Conservation (phyloP, 108 stramenopile species). For the Skeletonema marinoi region DNA sequence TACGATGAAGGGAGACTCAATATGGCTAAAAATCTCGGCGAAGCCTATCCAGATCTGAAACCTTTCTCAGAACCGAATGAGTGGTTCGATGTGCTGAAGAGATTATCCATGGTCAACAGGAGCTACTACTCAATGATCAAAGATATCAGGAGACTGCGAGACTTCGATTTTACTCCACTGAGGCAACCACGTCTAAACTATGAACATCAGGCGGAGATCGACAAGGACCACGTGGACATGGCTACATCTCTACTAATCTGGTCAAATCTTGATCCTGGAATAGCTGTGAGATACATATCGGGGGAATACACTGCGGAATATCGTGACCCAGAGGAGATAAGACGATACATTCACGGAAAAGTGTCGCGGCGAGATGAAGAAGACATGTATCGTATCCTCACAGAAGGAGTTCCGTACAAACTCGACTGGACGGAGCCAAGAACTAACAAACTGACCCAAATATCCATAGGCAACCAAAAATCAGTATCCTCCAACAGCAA, state of each 20-base stretch:
- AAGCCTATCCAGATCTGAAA: too few relatives aligned
- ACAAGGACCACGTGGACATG: neutral
- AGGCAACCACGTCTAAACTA: neutral
- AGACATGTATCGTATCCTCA: too few relatives aligned
- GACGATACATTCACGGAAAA: too few relatives aligned
- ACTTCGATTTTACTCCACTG: neutral
- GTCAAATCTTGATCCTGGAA: neutral
- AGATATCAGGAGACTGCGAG: neutral
- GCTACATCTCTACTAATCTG: neutral
- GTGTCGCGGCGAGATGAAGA: too few relatives aligned
- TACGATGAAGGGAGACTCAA: too few relatives aligned
- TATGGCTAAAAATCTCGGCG: too few relatives aligned
- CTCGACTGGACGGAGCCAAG: too few relatives aligned
- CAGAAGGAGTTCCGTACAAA: too few relatives aligned
- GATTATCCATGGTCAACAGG: neutral
- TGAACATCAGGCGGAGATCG: neutral
- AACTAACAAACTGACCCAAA: too few relatives aligned
- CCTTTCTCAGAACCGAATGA: too few relatives aligned
- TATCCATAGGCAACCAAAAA: neutral
- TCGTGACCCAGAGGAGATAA: neutral
- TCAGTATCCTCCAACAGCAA: neutral
- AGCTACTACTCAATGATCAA: neutral
- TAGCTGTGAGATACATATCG: too few relatives aligned
- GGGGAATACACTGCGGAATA: neutral
- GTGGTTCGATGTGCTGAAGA: neutral